Base-by-base conservation (phyloP, 2,329 filamentous ascomycete genomes). In the Aspergillus calidoustus region DNA sequence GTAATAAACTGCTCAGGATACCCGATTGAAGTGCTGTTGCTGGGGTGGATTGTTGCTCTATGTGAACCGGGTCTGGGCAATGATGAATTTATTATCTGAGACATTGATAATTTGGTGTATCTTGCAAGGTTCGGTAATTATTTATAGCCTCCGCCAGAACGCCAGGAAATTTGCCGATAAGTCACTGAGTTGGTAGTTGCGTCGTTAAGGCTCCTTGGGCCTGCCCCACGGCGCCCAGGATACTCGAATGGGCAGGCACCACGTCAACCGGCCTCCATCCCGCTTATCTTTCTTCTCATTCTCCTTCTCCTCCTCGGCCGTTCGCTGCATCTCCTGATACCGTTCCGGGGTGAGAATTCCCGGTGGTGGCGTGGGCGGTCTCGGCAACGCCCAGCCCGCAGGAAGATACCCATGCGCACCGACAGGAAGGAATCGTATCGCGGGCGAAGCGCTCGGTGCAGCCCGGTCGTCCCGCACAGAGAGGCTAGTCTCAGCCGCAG, bases 1-100 rank as follows among this genome's bases (percentile, higher is more conserved):
- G 66, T 69, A 69, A 68, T 70, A 68, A 61, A 63, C 60, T 65
- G 64, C 65, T 70, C 68, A 69, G 67, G 68, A 70, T 70, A 70
- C 68, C 68, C 68, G 59, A 61, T 58, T 58, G 41, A 54, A 59
- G 57, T 51, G 54, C 54, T 34, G 49, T 44, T 34, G 54, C 44
- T 28, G 59, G 41, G 25, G 53, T 56, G 53, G 57, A 60, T 57
- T 57, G 49, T 50, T 57, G 50, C 51, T 44, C 47, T 61, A 50
- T 61, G 54, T 53, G 44, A 43, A 15, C 53, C 47, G 54, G 54
- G 57, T 61, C 59, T 58, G 59, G 59, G 54, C 50, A 54, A 49
- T 44, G 49, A 55, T 48, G 47, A 55, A 56, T 57, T 15, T 56
- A 47, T 60, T 43, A 52, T 57, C 38, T 51, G 47, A 28, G 25